Conservation (phyloP, 1,139 yeast species). For the Tardiomyces digboiensis region DNA sequence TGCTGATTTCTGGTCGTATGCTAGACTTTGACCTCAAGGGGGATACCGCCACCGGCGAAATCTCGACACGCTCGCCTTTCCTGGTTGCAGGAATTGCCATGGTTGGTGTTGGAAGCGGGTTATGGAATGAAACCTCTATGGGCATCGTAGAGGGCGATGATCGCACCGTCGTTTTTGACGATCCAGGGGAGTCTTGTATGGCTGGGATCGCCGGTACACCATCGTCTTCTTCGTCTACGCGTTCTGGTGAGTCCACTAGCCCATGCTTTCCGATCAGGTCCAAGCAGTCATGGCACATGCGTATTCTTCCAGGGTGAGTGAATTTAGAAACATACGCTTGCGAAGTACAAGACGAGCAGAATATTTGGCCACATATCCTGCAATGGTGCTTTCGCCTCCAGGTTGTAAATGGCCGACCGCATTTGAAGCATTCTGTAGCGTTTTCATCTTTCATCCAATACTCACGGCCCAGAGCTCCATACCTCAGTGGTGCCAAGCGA, state of each 20-base stretch:
- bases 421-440: constrained; percentile 71
- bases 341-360: constrained; percentile 79
- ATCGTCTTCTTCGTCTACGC: background rate
- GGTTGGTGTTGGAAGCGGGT: constrained; percentile 59
- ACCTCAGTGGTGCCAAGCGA: background rate
- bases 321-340: constrained; percentile 71
- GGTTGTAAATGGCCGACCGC: constrained; percentile 63
- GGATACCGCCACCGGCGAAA: constrained; percentile 36
- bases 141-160: constrained; percentile 2
- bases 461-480: constrained; percentile 33
- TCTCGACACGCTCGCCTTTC: constrained; percentile 70
- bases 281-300: constrained; percentile 75
- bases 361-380: constrained; percentile 91
- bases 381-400: constrained; percentile 96
- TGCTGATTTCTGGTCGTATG: background rate
- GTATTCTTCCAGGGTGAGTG: constrained; percentile 55
- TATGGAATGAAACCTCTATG: constrained; percentile 17
- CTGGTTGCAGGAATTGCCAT: constrained; percentile 82
- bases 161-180: background rate
- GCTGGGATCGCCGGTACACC: background rate
- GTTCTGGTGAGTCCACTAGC: background rate
- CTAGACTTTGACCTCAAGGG: background rate
- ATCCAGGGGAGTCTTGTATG: background rate
- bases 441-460: constrained; percentile 93
- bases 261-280: constrained; percentile 47